These are phyloP conservation scores for Pythium biforme DNA, from an alignment of 352 stramenopile genomes.

Conservation along the genomic window DNA sequence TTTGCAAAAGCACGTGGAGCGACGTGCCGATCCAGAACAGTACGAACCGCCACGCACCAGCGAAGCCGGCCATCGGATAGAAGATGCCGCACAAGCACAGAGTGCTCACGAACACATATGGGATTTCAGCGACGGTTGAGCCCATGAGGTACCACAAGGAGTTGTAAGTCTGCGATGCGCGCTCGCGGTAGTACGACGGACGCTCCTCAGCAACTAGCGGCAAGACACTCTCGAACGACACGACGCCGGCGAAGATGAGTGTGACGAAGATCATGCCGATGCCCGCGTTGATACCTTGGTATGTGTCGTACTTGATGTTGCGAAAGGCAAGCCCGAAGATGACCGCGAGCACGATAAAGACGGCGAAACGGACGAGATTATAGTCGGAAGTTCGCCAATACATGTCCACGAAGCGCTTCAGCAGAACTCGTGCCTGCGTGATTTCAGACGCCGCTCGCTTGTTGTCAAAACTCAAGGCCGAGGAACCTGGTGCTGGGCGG, in stretches of 20 bases:
- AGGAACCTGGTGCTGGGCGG: slow-evolving; percentile 27
- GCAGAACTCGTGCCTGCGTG: background rate
- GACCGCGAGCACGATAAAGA: slow-evolving; percentile 31
- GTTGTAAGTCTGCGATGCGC: slow-evolving; percentile 73
- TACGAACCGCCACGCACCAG: slow-evolving; percentile 26
- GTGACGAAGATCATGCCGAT: slow-evolving; percentile 70
- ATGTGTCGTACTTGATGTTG: slow-evolving; percentile 26
- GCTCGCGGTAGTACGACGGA: slow-evolving; percentile 54
- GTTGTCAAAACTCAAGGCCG: background rate
- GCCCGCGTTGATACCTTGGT: slow-evolving; percentile 27
- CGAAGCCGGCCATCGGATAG: slow-evolving; percentile 32
- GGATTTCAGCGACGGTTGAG: slow-evolving; percentile 65
- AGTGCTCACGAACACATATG: slow-evolving; percentile 29
- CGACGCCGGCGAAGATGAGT: slow-evolving; percentile 53
- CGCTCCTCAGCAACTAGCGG: slow-evolving; percentile 43
- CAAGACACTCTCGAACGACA: slow-evolving; percentile 13
- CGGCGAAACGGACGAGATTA: slow-evolving; percentile 49
- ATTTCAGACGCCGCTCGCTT: slow-evolving; percentile 1
- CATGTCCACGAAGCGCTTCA: slow-evolving; percentile 24
- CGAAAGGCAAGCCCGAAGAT: slow-evolving; percentile 46
- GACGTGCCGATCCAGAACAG: slow-evolving; percentile 60
- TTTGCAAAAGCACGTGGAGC: slow-evolving; percentile 48
- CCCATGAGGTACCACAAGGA: slow-evolving; percentile 48
- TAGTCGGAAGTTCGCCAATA: slow-evolving; percentile 79
- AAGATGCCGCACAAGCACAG: slow-evolving; percentile 33